Evolutionary conservation across 345 rosid genomes (phyloP).

Genomic region (Rhodamnia argentea): DNA sequence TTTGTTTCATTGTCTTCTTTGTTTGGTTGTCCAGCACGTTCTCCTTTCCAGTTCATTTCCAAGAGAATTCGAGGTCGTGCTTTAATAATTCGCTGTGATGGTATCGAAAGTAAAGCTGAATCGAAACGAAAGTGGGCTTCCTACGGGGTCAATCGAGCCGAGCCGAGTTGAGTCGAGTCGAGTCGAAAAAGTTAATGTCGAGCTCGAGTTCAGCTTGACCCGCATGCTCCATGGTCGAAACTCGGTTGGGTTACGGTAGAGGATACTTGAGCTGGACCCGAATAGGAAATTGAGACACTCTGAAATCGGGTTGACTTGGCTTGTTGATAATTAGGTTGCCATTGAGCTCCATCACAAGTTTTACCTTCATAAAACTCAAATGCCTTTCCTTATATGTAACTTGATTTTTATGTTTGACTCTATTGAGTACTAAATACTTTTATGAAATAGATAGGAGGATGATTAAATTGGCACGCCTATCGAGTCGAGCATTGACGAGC

Average conservation of each 20-base stretch:
- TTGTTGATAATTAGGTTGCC: background rate
- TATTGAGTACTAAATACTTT: background rate
- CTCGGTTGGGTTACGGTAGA: background rate
- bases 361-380: background rate
- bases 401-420: background rate
- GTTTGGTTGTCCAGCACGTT: background rate
- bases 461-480: background rate
- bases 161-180: background rate
- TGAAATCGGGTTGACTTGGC: background rate
- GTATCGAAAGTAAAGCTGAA: background rate
- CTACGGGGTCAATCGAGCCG: background rate
- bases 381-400: background rate
- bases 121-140: background rate
- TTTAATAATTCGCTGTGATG: background rate
- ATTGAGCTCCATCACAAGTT: background rate
- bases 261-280: background rate
- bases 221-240: background rate
- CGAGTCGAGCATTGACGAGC: background rate
- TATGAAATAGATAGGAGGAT: background rate
- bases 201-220: background rate
- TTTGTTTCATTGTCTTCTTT: background rate
- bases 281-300: background rate
- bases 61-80: background rate
- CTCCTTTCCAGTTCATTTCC: background rate
- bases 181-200: background rate